Conservation (phyloP, 2,329 filamentous ascomycete species). For the Colletotrichum sp. region DNA sequence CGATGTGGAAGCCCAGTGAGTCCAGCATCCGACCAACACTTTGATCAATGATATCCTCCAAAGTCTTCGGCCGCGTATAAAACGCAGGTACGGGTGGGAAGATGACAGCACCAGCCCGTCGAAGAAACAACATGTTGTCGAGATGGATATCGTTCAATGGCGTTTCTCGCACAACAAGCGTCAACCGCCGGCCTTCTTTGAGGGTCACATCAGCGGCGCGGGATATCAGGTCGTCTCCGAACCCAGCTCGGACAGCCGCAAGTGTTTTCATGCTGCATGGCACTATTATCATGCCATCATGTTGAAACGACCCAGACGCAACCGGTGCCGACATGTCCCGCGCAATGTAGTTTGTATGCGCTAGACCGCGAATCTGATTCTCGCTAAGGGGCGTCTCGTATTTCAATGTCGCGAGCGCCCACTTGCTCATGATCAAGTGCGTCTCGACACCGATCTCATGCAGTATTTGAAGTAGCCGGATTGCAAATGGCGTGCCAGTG, state of each 20-base stretch:
- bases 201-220: slow-evolving; percentile 50
- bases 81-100: slow-evolving; percentile 49
- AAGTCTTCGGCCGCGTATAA: slow-evolving; percentile 41
- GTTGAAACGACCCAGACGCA: slow-evolving; percentile 47
- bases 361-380: neutral
- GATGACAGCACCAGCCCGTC: slow-evolving; percentile 43
- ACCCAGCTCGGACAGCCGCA: slow-evolving; percentile 43
- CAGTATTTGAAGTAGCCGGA: slow-evolving; percentile 44
- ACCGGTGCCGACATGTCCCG: slow-evolving; percentile 50
- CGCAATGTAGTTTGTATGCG: slow-evolving; percentile 26
- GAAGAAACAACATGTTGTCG: slow-evolving; percentile 47
- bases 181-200: slow-evolving; percentile 46
- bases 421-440: slow-evolving; percentile 51
- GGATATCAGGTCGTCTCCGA: slow-evolving; percentile 49
- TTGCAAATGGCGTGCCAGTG: slow-evolving; percentile 48
- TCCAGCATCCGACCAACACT: slow-evolving; percentile 53
- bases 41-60: slow-evolving; percentile 49
- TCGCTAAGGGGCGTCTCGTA: slow-evolving; percentile 36
- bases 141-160: slow-evolving; percentile 53
- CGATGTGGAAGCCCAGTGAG: slow-evolving; percentile 45
- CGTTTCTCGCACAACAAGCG: slow-evolving; percentile 47
- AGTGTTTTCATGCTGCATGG: slow-evolving; percentile 56
- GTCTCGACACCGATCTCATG: slow-evolving; percentile 49
- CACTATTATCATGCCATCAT: slow-evolving; percentile 51
- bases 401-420: slow-evolving; percentile 51